These are phyloP conservation scores for Teratosphaeria zuluensis DNA, from an alignment of 2,329 filamentous ascomycete species.

Conservation along the genomic window DNA sequence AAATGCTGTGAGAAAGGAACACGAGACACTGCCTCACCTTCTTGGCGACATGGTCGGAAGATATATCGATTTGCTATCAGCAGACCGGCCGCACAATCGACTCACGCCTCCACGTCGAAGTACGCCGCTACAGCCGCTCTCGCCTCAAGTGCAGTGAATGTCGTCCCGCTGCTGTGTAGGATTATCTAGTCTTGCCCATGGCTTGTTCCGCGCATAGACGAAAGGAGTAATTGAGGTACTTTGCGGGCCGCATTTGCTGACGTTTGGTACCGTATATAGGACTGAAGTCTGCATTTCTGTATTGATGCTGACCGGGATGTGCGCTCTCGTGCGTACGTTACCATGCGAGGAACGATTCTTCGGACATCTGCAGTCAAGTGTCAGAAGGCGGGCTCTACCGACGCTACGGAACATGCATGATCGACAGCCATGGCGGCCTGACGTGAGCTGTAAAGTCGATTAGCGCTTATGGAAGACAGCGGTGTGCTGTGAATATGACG, in stretches of 20 bases:
- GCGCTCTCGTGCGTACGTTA: background rate
- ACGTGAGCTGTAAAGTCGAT: background rate
- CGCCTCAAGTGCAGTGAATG: background rate
- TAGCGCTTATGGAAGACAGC: background rate
- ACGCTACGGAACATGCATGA: background rate
- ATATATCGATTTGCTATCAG: background rate
- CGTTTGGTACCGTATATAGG: background rate
- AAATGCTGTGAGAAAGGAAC: background rate
- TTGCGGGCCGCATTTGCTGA: background rate
- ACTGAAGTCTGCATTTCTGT: background rate
- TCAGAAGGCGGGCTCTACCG: background rate
- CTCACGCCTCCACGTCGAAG: background rate
- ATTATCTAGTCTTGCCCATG: background rate
- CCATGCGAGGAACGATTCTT: background rate
- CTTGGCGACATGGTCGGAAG: background rate
- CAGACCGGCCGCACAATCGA: background rate
- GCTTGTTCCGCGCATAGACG: background rate
- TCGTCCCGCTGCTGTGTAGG: background rate
- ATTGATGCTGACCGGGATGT: background rate
- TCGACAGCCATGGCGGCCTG: background rate
- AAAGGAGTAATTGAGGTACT: background rate
- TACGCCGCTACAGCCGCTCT: background rate
- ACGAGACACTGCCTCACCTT: background rate
- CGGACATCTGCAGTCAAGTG: background rate
- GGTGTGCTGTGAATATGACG: background rate